phyloP scores from a whole-genome alignment of 2,329 filamentous ascomycete species.

The Pyrenochaeta sp. region DNA sequence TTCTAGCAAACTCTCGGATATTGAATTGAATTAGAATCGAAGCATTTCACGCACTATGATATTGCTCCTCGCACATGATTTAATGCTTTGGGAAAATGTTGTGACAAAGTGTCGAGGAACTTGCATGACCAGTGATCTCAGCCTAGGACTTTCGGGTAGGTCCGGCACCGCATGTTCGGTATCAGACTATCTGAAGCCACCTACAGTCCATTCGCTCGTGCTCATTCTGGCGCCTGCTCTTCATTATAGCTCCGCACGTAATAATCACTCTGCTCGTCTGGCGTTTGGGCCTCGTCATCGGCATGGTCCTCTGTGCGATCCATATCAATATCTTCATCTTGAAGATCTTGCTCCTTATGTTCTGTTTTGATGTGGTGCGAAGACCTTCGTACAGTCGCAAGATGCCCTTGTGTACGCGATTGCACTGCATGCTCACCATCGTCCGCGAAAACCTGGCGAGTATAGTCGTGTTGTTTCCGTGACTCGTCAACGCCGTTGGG shows the following conservation, averaged over 20 bases:
- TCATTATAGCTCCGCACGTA: constrained; percentile 6
- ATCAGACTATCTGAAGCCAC: constrained; percentile 5
- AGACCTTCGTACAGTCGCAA: constrained; percentile 9
- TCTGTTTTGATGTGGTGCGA: constrained; percentile 33
- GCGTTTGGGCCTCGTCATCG: constrained; percentile 29
- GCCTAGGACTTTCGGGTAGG: too few relatives aligned
- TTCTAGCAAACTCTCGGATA: too few relatives aligned
- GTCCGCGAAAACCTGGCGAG: constrained; percentile 41
- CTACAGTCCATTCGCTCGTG: neutral
- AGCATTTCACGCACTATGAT: too few relatives aligned
- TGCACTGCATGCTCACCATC: constrained; percentile 35
- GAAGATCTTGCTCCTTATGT: constrained; percentile 15
- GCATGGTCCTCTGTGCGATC: constrained; percentile 26
- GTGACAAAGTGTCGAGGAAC: too few relatives aligned
- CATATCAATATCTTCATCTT: constrained; percentile 32
- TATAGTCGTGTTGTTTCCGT: constrained; percentile 41
- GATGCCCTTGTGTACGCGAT: constrained; percentile 21
- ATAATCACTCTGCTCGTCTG: constrained; percentile 24
- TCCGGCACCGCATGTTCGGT: too few relatives aligned
- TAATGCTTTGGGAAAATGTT: too few relatives aligned
- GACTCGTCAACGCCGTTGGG: constrained; percentile 44
- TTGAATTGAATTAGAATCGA: too few relatives aligned
- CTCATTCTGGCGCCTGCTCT: neutral
- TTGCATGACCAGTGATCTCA: too few relatives aligned
- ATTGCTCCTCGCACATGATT: too few relatives aligned